Conservation (phyloP, 2,329 filamentous ascomycete genomes). For the Colletotrichum phormii region DNA sequence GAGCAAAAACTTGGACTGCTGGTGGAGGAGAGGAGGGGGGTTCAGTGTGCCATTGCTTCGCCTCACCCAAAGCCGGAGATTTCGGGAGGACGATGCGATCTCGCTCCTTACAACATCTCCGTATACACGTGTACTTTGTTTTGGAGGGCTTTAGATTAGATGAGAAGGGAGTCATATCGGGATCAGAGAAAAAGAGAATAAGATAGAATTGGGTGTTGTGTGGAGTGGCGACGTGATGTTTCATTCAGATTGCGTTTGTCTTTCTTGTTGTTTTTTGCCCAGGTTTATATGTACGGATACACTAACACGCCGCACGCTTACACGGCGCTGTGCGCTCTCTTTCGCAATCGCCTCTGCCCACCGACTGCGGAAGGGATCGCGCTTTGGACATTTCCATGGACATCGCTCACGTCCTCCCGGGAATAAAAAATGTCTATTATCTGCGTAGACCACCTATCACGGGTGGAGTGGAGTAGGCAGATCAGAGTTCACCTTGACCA, state of each 20-base stretch:
- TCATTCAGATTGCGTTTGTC: neutral
- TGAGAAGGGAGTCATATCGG: neutral
- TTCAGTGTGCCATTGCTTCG: neutral
- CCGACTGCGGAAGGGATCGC: neutral
- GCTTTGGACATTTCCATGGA: neutral
- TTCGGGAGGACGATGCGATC: conserved; percentile 8
- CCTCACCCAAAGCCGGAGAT: neutral
- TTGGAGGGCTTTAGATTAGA: neutral
- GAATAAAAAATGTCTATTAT: neutral
- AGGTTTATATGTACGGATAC: neutral
- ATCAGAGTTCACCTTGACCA: neutral
- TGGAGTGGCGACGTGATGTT: neutral
- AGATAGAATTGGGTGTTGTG: conserved; percentile 9
- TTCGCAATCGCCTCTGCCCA: neutral
- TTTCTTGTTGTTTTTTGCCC: neutral
- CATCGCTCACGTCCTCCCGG: neutral
- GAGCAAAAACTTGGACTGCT: neutral
- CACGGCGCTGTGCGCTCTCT: neutral
- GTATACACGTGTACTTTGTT: neutral
- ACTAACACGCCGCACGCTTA: too few relatives aligned
- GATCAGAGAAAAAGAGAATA: neutral
- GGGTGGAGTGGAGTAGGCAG: neutral
- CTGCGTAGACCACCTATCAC: neutral
- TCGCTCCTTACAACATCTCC: neutral
- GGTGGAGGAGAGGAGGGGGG: too few relatives aligned